Conservation (phyloP, 345 rosid genomes). For the Carallia pectinifolia region DNA sequence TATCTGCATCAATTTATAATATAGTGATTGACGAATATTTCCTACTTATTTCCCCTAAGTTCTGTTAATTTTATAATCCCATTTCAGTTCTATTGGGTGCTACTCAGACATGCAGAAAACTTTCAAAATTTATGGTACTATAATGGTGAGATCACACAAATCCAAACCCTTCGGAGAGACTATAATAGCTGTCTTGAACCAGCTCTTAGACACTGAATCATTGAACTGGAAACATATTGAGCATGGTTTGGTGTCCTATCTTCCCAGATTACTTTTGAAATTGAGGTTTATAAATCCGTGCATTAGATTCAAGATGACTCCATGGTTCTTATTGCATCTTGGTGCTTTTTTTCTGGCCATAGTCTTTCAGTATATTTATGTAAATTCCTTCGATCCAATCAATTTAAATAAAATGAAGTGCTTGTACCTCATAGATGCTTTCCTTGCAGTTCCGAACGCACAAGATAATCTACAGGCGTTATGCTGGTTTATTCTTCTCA, state of each 20-base stretch:
- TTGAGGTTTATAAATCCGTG: not conserved
- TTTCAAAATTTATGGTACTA: not conserved
- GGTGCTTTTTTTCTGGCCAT: not conserved
- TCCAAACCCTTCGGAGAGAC: not conserved
- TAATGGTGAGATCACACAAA: not conserved
- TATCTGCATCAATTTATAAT: not conserved
- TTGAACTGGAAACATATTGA: not conserved
- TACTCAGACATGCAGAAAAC: no score
- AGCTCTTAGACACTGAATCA: no score
- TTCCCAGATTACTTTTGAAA: not conserved
- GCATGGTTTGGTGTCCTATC: not conserved
- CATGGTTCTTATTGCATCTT: not conserved
- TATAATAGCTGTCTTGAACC: not conserved
- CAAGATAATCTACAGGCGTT: slow-evolving; percentile 94
- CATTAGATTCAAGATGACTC: no score
- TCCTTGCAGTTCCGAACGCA: slow-evolving; percentile 78
- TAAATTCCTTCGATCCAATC: not conserved
- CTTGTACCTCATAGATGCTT: not conserved
- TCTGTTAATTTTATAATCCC: not conserved
- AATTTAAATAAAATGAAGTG: not conserved
- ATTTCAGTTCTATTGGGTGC: no score
- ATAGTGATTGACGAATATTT: not conserved
- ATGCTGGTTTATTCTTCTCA: slow-evolving; percentile 91
- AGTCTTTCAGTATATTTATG: not conserved
- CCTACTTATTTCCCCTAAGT: not conserved